Conservation (phyloP, 2,329 filamentous ascomycete genomes). For the Uncinocarpus reesii region DNA sequence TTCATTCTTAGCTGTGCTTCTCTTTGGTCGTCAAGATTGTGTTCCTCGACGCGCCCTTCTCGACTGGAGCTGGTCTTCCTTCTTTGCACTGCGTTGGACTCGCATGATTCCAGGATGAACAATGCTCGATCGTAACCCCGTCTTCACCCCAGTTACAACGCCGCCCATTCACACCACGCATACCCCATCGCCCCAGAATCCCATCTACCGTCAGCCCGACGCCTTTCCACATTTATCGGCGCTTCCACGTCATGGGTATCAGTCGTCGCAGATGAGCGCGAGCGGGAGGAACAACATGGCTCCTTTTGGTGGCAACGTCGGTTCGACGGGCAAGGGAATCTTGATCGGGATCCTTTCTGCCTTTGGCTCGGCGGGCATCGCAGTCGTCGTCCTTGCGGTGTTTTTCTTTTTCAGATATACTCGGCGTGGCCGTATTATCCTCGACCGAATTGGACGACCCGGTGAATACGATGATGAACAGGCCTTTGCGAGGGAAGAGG, state of each 20-base stretch:
- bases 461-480: slow-evolving; percentile 98
- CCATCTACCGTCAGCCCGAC: not conserved
- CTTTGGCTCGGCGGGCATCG: slow-evolving; percentile 79
- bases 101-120: slow-evolving; percentile 10
- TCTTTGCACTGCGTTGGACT: not conserved
- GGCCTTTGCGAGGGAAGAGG: slow-evolving; percentile 85
- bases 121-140: slow-evolving; percentile 13
- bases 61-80: not conserved
- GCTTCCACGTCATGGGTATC: slow-evolving; percentile 9
- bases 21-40: not conserved
- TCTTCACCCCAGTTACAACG: slow-evolving; percentile 12
- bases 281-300: slow-evolving; percentile 14
- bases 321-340: slow-evolving; percentile 62
- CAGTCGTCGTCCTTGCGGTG: slow-evolving; percentile 65
- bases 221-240: slow-evolving; percentile 8
- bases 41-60: not conserved
- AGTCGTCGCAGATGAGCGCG: not conserved
- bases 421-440: slow-evolving; percentile 72
- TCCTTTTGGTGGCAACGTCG: slow-evolving; percentile 34
- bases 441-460: slow-evolving; percentile 84
- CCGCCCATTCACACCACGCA: slow-evolving; percentile 1
- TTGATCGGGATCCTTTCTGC: slow-evolving; percentile 91
- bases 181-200: not conserved
- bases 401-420: slow-evolving; percentile 95
- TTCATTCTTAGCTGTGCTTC: not conserved